Evolutionary conservation across 805 yeast genomes (phyloP), one percentile per base, ranked within the genome.

Genomic region (Henningerozyma blattae): DNA sequence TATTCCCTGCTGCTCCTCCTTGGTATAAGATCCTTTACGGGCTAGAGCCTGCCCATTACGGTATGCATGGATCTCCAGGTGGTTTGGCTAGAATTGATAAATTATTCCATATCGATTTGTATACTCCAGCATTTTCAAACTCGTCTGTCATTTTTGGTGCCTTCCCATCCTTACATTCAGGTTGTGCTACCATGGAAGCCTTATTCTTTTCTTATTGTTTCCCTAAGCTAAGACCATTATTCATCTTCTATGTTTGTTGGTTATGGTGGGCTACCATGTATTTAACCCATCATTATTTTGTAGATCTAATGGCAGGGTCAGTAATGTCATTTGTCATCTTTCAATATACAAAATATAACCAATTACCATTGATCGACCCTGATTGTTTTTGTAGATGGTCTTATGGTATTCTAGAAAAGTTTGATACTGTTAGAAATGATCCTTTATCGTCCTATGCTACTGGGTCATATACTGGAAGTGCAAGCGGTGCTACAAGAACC

Each of bases 231-330:
- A 65, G 73, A 1, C 75, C 79, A 8, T 42, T 81, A 8, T 82
- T 85, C 67, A 68, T 77, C 52, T 58, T 67, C 14, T 89, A 87
- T 53, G 91, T 85, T 16, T 61, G 74, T 41, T 84, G 94, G 91
- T 68, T 89, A 45, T 89, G 97, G 97, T 89, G 95, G 93, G 72
- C 89, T 35, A 89, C 97, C 12, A 89, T 89, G 97, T 89, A 89
- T 58, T 67, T 89, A 51, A 87, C 96, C 0, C 97, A 89, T 58
- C 97, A 89, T 60, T 89, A 89, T 58, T 89, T 89, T 51, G 74
- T 89, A 38, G 97, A 87, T 55, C 71, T 89, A 34, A 83, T 83
- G 48, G 91, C 84, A 13, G 97, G 97, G 17, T 89, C 95, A 3
- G 69, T 75, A 14, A 65, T 89, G 37, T 75, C 94, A 0, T 67